phyloP scores from a whole-genome alignment of 2,329 filamentous ascomycete genomes.

The Thielaviopsis populi region DNA sequence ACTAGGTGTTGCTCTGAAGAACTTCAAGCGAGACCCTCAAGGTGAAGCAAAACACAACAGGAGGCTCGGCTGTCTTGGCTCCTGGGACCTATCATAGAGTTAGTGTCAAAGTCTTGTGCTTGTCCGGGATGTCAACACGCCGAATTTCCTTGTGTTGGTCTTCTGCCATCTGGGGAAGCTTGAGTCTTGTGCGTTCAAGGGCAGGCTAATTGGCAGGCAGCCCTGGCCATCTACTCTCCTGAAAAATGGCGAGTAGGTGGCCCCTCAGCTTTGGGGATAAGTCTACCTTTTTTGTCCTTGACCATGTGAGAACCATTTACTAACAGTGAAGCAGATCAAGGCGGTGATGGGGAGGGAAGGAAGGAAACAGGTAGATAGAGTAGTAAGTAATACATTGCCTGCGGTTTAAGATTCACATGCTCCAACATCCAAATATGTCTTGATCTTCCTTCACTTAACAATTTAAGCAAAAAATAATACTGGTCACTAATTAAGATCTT shows the following conservation, averaged over 20 bases:
- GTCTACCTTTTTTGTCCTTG: background rate
- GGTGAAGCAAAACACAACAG: conserved; percentile 9
- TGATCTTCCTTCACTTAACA: too few species aligned
- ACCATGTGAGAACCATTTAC: background rate
- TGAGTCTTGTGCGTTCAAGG: background rate
- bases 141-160: background rate
- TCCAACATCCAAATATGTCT: too few species aligned
- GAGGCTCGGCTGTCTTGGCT: conserved; percentile 20
- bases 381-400: too few species aligned
- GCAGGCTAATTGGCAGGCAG: background rate
- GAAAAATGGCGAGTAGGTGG: background rate
- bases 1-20: conserved; percentile 17
- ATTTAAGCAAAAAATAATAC: too few species aligned
- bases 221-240: conserved; percentile 3
- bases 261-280: conserved; percentile 9
- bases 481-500: too few species aligned
- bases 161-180: background rate
- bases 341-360: background rate
- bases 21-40: conserved; percentile 12
- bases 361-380: background rate
- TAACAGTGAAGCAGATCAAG: background rate
- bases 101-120: conserved; percentile 89
- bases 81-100: conserved; percentile 72
- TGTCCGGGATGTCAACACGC: conserved; percentile 41
- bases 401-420: too few species aligned